Evolutionary conservation across 164 flowering plant species (phyloP).

Genomic region (Platanus orientalis): DNA sequence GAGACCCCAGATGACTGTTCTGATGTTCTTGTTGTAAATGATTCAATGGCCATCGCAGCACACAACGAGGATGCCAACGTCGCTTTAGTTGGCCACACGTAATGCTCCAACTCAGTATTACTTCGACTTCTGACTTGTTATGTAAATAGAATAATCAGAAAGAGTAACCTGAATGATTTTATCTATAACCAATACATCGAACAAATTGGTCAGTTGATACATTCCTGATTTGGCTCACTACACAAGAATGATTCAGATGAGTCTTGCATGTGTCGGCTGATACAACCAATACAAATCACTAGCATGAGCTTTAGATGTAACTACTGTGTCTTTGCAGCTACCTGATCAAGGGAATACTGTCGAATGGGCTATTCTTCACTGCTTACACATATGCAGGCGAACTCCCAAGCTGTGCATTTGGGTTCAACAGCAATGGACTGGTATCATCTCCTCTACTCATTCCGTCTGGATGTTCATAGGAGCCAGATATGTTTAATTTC

Average conservation of each 20-base stretch:
- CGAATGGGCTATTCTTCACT: slow-evolving; percentile 50
- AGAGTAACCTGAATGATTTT: too few species aligned
- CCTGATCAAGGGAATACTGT: slow-evolving; percentile 47
- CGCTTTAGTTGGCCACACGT: slow-evolving; percentile 74
- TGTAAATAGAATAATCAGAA: too few species aligned
- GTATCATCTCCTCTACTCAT: slow-evolving; percentile 25
- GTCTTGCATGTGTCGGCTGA: background rate
- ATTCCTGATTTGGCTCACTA: background rate
- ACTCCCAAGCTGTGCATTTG: slow-evolving; percentile 90
- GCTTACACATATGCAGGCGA: slow-evolving; percentile 91
- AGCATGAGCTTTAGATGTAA: background rate
- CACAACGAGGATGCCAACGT: slow-evolving; percentile 88
- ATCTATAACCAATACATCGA: too few species aligned
- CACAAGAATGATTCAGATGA: background rate
- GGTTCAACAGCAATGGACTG: slow-evolving; percentile 72
- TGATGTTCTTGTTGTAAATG: slow-evolving; percentile 60
- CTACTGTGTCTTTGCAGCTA: slow-evolving; percentile 46
- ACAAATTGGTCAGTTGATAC: too few species aligned
- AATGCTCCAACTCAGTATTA: slow-evolving; percentile 12
- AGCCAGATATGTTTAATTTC: background rate
- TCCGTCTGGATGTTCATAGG: background rate
- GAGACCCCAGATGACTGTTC: slow-evolving; percentile 60
- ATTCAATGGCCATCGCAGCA: slow-evolving; percentile 66
- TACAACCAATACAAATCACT: background rate
- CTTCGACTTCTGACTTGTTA: too few species aligned